These are phyloP conservation scores for Chiua sp. DNA, from an alignment of 1,284 basidiomycete genomes.

Conservation along the genomic window DNA sequence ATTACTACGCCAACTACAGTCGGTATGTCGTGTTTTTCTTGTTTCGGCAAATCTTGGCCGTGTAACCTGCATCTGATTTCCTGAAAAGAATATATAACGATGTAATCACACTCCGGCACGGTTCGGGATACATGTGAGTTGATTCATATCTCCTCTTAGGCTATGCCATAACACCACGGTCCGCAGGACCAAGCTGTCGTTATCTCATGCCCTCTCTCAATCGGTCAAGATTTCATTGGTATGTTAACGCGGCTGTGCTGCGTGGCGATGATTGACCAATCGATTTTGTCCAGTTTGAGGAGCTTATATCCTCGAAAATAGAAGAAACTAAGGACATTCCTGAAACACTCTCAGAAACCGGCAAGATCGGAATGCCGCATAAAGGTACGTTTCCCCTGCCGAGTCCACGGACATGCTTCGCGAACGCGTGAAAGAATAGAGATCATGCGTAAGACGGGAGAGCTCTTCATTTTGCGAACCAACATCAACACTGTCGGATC, in stretches of 20 bases:
- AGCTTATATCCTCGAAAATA: conserved; percentile 91
- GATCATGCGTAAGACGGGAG: conserved; percentile 98
- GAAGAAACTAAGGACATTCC: conserved; percentile 98
- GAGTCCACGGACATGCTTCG: conserved; percentile 5
- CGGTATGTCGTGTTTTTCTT: conserved; percentile 57
- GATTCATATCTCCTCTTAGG: conserved; percentile 16
- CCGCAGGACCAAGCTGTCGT: conserved; percentile 91
- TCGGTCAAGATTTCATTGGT: conserved; percentile 96
- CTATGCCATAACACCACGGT: conserved; percentile 21
- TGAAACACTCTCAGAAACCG: conserved; percentile 91
- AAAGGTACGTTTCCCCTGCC: conserved; percentile 53
- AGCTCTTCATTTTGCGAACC: conserved; percentile 91
- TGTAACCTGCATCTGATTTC: conserved; percentile 10
- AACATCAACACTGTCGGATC: conserved; percentile 97
- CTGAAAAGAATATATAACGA: conserved; percentile 91
- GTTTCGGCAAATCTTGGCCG: conserved; percentile 9
- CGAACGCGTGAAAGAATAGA: conserved; percentile 52
- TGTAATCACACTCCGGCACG: conserved; percentile 94
- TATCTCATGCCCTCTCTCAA: conserved; percentile 95
- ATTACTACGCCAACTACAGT: conserved; percentile 96
- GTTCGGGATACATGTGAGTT: conserved; percentile 92
- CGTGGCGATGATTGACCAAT: conserved; percentile 1
- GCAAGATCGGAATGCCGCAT: conserved; percentile 90
- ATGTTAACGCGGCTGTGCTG: conserved; percentile 22
- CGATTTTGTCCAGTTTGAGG: conserved; percentile 71